Percentiles rank a stretch among this genome's conserved stretches.
Conservation (phyloP, 2,329 filamentous ascomycete species). For the Hymenoscyphus infarciens region DNA sequence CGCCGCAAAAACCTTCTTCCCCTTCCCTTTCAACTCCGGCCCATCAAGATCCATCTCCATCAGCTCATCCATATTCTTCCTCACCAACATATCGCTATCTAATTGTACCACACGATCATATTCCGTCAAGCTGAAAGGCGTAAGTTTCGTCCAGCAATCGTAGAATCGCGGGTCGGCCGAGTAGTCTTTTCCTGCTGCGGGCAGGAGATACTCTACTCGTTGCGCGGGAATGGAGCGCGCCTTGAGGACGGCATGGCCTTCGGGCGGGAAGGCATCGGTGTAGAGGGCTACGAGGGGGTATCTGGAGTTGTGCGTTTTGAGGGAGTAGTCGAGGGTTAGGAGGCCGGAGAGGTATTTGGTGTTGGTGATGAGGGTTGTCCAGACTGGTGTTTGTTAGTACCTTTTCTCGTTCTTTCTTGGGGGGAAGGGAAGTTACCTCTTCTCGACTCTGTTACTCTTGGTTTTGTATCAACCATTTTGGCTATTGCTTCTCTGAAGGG, state of each 20-base stretch:
- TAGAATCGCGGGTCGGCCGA: constrained; percentile 78
- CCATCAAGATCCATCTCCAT: constrained; percentile 76
- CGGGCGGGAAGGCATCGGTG: constrained; percentile 68
- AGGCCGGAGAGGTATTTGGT: constrained; percentile 77
- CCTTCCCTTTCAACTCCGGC: constrained; percentile 44
- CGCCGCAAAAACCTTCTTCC: constrained; percentile 72
- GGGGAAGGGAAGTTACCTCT: constrained; percentile 24
- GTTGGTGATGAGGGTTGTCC: constrained; percentile 86
- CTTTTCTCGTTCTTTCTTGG: no score
- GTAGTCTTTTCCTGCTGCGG: constrained; percentile 63
- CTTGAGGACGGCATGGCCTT: constrained; percentile 66
- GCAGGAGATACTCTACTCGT: constrained; percentile 69
- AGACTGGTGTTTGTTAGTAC: constrained; percentile 53
- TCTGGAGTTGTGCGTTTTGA: constrained; percentile 59
- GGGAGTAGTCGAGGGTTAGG: constrained; percentile 74
- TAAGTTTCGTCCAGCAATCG: constrained; percentile 86
- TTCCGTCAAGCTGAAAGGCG: constrained; percentile 70
- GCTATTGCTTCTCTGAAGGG: not conserved
- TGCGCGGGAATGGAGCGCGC: constrained; percentile 66
- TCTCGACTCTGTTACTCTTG: constrained; percentile 30
- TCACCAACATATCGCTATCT: constrained; percentile 83
- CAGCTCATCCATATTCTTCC: constrained; percentile 85
- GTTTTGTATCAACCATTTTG: constrained; percentile 24
- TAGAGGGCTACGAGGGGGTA: constrained; percentile 83
- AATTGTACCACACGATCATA: constrained; percentile 79